A percentile compares a stretch with the other conserved stretches of the same genome.
phyloP scores from a whole-genome alignment of 805 yeast species.

The Wickerhamiella galacta region DNA sequence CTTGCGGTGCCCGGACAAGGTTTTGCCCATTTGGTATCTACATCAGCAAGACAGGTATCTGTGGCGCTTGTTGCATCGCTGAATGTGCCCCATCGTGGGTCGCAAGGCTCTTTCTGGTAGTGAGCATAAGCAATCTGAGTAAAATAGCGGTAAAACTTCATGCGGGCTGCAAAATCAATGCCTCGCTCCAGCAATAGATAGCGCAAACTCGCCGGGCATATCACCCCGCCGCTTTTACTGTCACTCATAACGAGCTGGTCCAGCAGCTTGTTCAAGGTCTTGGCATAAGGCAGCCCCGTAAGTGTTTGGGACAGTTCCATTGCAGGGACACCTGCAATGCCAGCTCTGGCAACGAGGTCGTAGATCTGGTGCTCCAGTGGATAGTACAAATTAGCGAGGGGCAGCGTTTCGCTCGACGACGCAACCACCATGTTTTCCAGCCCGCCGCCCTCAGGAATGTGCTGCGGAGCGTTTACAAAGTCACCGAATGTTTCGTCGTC shows the following conservation, averaged over 20 bases:
- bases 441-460: slow-evolving; percentile 4
- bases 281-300: slow-evolving; percentile 37
- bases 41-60: slow-evolving; percentile 3
- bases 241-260: slow-evolving; percentile 31
- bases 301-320: slow-evolving; percentile 34
- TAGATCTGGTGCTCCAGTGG: slow-evolving; percentile 52
- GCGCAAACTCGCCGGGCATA: slow-evolving; percentile 12
- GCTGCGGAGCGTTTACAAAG: slow-evolving; percentile 11
- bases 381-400: slow-evolving; percentile 33
- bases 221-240: slow-evolving; percentile 15
- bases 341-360: slow-evolving; percentile 28
- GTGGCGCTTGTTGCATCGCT: neutral
- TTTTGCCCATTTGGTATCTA: neutral
- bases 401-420: slow-evolving; percentile 4
- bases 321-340: slow-evolving; percentile 39
- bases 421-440: slow-evolving; percentile 3
- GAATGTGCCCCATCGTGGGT: slow-evolving; percentile 17
- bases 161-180: slow-evolving; percentile 58
- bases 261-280: slow-evolving; percentile 35
- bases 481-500: slow-evolving; percentile 15
- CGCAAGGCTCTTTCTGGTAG: neutral
- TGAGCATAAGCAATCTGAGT: slow-evolving; percentile 18
- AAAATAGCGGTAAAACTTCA: slow-evolving; percentile 52
- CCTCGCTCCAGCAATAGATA: slow-evolving; percentile 36
- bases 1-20: slow-evolving; percentile 8